Evolutionary conservation across 495 filamentous ascomycete genomes (phyloP).

Genomic region (Hypoxylon perforatum): DNA sequence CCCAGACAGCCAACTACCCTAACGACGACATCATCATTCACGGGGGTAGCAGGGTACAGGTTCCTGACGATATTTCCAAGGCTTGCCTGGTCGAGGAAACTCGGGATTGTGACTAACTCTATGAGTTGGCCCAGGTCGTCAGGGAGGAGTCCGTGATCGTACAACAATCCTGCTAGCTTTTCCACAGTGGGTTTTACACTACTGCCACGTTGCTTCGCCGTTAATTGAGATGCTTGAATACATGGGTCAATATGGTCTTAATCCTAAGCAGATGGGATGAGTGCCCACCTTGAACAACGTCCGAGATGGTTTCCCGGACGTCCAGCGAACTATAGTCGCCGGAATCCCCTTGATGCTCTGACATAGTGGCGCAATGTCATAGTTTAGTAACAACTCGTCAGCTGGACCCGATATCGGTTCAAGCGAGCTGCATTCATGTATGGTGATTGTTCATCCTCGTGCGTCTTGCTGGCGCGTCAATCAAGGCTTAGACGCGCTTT

Average conservation of each 20-base stretch:
- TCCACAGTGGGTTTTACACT: slow-evolving; percentile 61
- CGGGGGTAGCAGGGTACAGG: slow-evolving; percentile 74
- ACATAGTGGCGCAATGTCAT: slow-evolving; percentile 15
- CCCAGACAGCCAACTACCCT: slow-evolving; percentile 80
- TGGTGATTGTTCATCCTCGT: slow-evolving; percentile 17
- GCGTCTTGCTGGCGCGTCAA: slow-evolving; percentile 23
- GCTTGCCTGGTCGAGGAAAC: slow-evolving; percentile 79
- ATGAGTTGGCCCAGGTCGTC: slow-evolving; percentile 70
- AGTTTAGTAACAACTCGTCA: background rate
- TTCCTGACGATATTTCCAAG: slow-evolving; percentile 74
- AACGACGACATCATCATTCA: slow-evolving; percentile 70
- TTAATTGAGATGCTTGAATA: slow-evolving; percentile 58
- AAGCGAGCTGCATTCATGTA: background rate
- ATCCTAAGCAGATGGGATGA: background rate
- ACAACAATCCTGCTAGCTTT: slow-evolving; percentile 62
- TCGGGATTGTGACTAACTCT: slow-evolving; percentile 72
- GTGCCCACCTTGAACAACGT: slow-evolving; percentile 41
- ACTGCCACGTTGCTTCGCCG: slow-evolving; percentile 58
- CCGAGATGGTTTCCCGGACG: slow-evolving; percentile 31
- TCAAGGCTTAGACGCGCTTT: slow-evolving; percentile 23
- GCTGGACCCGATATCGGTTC: background rate
- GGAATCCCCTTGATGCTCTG: slow-evolving; percentile 17
- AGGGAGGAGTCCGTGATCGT: slow-evolving; percentile 72
- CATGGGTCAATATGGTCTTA: slow-evolving; percentile 9
- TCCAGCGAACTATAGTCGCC: slow-evolving; percentile 8